Percentiles rank a stretch among this genome's conserved stretches.
Conservation (phyloP, 257 asterid species). For the Eucommia ulmoides region DNA sequence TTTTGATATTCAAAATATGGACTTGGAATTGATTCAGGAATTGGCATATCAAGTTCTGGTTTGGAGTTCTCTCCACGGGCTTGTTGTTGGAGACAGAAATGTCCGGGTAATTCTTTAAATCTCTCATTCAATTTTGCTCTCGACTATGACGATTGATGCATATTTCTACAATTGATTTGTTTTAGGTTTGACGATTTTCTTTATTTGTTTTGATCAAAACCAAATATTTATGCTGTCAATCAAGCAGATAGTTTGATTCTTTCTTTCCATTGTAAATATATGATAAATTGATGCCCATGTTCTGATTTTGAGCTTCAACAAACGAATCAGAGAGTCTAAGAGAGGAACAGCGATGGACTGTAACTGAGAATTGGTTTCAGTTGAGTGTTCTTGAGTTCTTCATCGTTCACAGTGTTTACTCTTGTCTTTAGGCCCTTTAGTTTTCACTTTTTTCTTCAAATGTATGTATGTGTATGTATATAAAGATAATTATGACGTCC, state of each 20-base stretch:
- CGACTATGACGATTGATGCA: no score
- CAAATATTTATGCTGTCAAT: background rate
- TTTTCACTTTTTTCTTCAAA: no score
- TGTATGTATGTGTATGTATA: no score
- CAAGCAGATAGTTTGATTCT: background rate
- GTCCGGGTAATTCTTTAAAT: slow-evolving; percentile 57
- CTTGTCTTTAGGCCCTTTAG: no score
- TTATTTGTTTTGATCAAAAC: background rate
- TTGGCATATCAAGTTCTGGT: slow-evolving; percentile 74
- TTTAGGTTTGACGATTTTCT: background rate
- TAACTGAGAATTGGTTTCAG: no score
- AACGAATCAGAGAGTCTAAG: no score
- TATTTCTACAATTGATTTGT: no score
- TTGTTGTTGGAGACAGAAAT: slow-evolving; percentile 73
- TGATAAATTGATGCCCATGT: background rate
- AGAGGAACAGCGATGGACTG: no score
- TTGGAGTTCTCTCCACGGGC: slow-evolving; percentile 86
- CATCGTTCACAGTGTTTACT: no score
- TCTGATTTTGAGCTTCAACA: no score
- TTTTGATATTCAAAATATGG: slow-evolving; percentile 57
- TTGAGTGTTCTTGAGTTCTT: no score
- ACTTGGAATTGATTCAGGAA: slow-evolving; percentile 43
- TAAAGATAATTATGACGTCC: no score
- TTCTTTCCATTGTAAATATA: background rate
- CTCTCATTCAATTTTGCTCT: background rate